phyloP scores from a whole-genome alignment of 2,329 filamentous ascomycete genomes.

The Pyrenochaeta sp. region DNA sequence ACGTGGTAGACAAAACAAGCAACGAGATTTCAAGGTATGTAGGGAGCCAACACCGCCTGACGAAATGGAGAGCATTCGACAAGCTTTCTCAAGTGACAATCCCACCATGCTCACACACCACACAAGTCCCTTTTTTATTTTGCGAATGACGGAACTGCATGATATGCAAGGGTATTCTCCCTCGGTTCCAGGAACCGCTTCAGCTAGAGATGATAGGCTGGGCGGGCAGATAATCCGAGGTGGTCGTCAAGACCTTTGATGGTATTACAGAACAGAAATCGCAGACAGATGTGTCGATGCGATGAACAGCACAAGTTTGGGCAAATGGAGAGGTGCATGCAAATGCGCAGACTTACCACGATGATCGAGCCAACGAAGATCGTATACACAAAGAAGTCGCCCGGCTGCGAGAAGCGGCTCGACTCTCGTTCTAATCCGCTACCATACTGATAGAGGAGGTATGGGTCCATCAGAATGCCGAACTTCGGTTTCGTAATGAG shows the following conservation, averaged over 20 bases:
- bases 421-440: slow-evolving; percentile 76
- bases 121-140: slow-evolving; percentile 53
- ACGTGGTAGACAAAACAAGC: slow-evolving; percentile 11
- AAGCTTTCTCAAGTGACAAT: slow-evolving; percentile 60
- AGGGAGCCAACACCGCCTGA: slow-evolving; percentile 69
- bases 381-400: slow-evolving; percentile 82
- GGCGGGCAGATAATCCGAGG: slow-evolving; percentile 68
- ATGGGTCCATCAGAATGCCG: slow-evolving; percentile 74
- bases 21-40: slow-evolving; percentile 55
- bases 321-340: too few species aligned
- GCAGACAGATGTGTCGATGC: slow-evolving; percentile 28
- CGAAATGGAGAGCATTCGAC: slow-evolving; percentile 63
- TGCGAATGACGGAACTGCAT: slow-evolving; percentile 60
- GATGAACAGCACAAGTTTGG: too few species aligned
- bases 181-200: slow-evolving; percentile 64
- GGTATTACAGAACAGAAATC: too few species aligned
- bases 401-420: slow-evolving; percentile 74
- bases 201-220: slow-evolving; percentile 57
- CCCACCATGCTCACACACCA: slow-evolving; percentile 61
- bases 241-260: slow-evolving; percentile 38
- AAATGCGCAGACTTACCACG: slow-evolving; percentile 87
- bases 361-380: slow-evolving; percentile 75
- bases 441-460: slow-evolving; percentile 80
- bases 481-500: slow-evolving; percentile 64
- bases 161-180: slow-evolving; percentile 61